Evolutionary conservation across 371 early-diverging fungal species (phyloP).

Genomic region (Syncephalastrum monosporum): DNA sequence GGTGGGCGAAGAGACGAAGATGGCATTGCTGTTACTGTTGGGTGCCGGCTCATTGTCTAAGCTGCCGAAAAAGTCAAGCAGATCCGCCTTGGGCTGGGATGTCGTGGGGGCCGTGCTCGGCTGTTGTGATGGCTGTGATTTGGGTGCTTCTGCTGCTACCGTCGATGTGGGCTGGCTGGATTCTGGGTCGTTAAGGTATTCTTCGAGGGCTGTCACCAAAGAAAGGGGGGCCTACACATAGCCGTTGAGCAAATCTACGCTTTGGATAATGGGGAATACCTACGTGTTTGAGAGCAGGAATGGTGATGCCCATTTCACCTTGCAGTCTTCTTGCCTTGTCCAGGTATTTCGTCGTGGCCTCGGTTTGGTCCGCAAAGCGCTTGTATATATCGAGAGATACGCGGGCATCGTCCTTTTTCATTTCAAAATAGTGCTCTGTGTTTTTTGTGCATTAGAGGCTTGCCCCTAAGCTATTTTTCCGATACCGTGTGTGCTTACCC

Average conservation of each 20-base stretch:
- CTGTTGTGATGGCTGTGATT: constrained; percentile 6
- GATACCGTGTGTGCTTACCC: constrained; percentile 38
- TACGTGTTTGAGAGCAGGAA: constrained; percentile 87
- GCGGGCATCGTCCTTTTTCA: constrained; percentile 77
- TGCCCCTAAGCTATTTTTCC: background rate
- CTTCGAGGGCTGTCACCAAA: constrained; percentile 82
- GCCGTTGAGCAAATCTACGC: background rate
- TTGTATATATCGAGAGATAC: constrained; percentile 88
- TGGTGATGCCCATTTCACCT: constrained; percentile 67
- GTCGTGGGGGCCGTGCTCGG: constrained; percentile 9
- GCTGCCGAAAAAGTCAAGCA: constrained; percentile 74
- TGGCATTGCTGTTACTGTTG: constrained; percentile 8
- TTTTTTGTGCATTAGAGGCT: background rate
- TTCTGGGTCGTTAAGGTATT: constrained; percentile 76
- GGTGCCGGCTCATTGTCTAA: constrained; percentile 62
- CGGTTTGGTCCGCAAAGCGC: constrained; percentile 82
- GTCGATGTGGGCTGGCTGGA: constrained; percentile 39
- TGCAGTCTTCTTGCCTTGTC: constrained; percentile 75
- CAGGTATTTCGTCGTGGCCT: constrained; percentile 76
- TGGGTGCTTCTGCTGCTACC: constrained; percentile 12
- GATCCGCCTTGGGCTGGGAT: constrained; percentile 37
- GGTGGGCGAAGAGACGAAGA: background rate
- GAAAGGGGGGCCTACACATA: constrained; percentile 75
- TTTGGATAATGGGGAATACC: constrained; percentile 5
- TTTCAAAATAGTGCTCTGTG: constrained; percentile 83